Base-by-base conservation (phyloP, 169 alveolate species). In the Plasmodium vivax region DNA sequence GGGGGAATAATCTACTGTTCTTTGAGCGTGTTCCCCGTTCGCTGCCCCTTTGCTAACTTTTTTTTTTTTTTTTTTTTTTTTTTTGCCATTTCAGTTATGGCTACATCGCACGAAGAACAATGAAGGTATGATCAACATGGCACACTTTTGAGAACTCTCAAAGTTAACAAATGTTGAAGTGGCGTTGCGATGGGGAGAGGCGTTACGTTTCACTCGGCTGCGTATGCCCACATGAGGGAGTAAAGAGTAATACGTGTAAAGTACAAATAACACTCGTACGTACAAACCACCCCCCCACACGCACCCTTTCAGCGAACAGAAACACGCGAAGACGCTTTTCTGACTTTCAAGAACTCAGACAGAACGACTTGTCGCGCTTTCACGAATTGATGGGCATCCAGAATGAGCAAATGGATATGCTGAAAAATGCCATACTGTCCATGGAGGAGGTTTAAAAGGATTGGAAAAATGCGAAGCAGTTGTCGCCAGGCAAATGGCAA, bases 311-410 rank as follows among this genome's bases (percentile, higher is more conserved):
- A 88, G 94, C 32, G 34, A 88, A 16, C 27, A 88, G 94, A 79
- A 81, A 62, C 10, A 38, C 68, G 43, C 80, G 94, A 45, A 88
- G 83, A 62, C 71, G 38, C 38, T 88, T 88, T 62, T 82, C 94
- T 62, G 94, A 88, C 72, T 88, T 88, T 81, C 94, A 73, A 81
- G 94, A 88, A 68, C 51, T 88, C 32, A 54, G 94, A 47, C 87
- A 77, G 75, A 88, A 88, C 23, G 94, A 88, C 83, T 14, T 88
- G 4, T 41, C 83, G 30, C 23, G 94, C 32, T 88, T 88, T 62
- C 74, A 88, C 34, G 94, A 88, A 80, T 80, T 88, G 82, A 88
- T 88, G 94, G 56, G 71, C 19, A 71, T 80, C 43, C 94, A 88
- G 47, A 88, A 88, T 81, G 94, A 88, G 30, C 94, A 88, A 81